Base-by-base conservation (phyloP, 148 eudicot species). In the Persicaria tinctoria region DNA sequence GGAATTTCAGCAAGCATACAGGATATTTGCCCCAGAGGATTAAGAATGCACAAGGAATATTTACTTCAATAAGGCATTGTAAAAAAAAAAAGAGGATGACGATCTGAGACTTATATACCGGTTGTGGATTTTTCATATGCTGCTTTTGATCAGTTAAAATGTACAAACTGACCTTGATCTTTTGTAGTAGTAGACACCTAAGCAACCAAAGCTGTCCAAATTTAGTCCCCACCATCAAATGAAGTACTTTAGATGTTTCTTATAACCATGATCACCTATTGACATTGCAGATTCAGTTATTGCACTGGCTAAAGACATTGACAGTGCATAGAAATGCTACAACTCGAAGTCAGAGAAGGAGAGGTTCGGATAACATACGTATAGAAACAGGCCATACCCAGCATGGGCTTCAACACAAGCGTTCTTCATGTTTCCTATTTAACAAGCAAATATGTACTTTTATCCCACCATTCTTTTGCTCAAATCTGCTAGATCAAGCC, bases 161-260 rank as follows among this genome's bases (percentile, higher is more conserved):
- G 44, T 66, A 66, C 70, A 14, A 38, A 66, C 48, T 66, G 18
- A 66, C 70, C 70, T 66, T 47, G 18, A 8, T 57, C 32, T n/a
- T 18, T 57, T 17, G 63, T 5, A n/a, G 63, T 5, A n/a, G 62
- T 18, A 1, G 10, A 20, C 10, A 6, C 63, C 11, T 8, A 8
- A 10, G 63, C 38, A 17, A 57, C 23, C 63, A 18, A 50, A 20
- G 12, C 8, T 12, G n/a, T 53, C 56, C 56, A 53, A 14, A 14
- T 53, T 12, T 17, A 53, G 56, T 53, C 13, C 16, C 56, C 5
- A 0, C 56, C 17, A 53, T 53, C 17, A 53, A 53, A 53, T 1
- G 56, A 12, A 53, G 56, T 14, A 14, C 56, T 53, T 53, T 14
- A 14, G 17, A 53, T 53, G 5, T 53, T 53, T 53, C 1, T 53